Evolutionary conservation across 176 grass and related monocot species (phyloP), one percentile per base, ranked within the genome.

Genomic region (Eleusine coracana): DNA sequence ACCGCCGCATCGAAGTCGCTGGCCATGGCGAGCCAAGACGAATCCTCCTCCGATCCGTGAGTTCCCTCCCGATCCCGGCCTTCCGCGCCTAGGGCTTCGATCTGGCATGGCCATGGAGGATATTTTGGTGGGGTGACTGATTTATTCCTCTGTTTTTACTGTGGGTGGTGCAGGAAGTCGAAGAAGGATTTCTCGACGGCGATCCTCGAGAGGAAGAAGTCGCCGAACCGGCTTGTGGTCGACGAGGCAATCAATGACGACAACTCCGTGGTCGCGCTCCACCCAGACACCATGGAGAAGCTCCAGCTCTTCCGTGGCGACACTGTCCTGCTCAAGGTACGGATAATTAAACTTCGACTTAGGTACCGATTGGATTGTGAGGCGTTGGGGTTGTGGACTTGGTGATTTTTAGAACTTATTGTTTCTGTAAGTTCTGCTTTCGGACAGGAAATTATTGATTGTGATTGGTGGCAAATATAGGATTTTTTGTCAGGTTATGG

Each of bases 121-220:
- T 46, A 46, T 29, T 67, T 79, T 79, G 49, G 16, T 45, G 68
- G 27, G 27, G 23, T 3, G 5, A 25, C 41, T 31, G 39, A 10
- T 13, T 27, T 48, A 36, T 20, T 81, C 68, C 20, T 73, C n/a
- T 27, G 10, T 61, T 61, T 61, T 61, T 61, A n/a, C 23, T 66
- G 64, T n/a, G 55, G 55, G 1, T 31, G 66, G 55, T 5, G 79
- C 90, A 97, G 90, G 49, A 97, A 97, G 78, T 89, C 54, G 75
- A 97, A 97, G 89, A 97, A 94, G 83, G 95, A 97, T 46, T 94
- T 56, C 73, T 92, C 90, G 44, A 97, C 95, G 40, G 89, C 88
- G 69, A 97, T 94, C 56, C 73, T 97, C 0, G 94, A 94, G 84
- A 76, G 90, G 76, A 97, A 97, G 83, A 97, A 97, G 80, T 87